Evolutionary conservation across 225 moss, liverwort and hornwort genomes (phyloP).

Genomic region (Marchantia paleacea): DNA sequence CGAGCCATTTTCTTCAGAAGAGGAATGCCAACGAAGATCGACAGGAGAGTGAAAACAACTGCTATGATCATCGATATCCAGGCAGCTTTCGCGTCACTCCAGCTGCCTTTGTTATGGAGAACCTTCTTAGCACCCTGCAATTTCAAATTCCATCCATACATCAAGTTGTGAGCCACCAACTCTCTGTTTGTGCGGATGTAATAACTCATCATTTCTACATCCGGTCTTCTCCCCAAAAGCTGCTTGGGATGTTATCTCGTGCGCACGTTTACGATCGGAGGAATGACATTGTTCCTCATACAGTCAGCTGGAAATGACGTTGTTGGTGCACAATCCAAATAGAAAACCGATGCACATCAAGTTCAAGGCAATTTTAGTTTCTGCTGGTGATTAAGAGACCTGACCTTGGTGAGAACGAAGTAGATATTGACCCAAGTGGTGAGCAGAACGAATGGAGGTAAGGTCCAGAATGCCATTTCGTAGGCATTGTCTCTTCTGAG

Average conservation of each 20-base stretch:
- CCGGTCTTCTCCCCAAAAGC: too few species aligned
- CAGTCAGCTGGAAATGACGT: too few species aligned
- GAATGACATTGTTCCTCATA: background rate
- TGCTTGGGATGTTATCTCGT: too few species aligned
- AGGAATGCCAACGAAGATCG: slow-evolving; percentile 31
- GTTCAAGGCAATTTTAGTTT: background rate
- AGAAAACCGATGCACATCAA: too few species aligned
- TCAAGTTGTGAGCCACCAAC: background rate
- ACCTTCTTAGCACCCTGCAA: slow-evolving; percentile 51
- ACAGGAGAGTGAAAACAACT: slow-evolving; percentile 26
- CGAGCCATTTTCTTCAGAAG: slow-evolving; percentile 46
- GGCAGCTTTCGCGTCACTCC: slow-evolving; percentile 52
- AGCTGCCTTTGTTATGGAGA: slow-evolving; percentile 17
- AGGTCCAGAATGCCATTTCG: slow-evolving; percentile 44
- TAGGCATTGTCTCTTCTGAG: slow-evolving; percentile 62
- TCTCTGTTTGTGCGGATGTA: too few species aligned
- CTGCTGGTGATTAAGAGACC: background rate
- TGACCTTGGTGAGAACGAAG: slow-evolving; percentile 62
- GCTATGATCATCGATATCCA: slow-evolving; percentile 53
- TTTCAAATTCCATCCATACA: background rate
- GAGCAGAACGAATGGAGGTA: slow-evolving; percentile 54
- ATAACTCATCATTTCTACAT: too few species aligned
- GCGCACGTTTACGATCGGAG: background rate
- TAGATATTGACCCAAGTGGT: slow-evolving; percentile 70
- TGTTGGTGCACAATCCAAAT: too few species aligned